phyloP scores from a whole-genome alignment of 2,329 filamentous ascomycete species.

The Nannizziopsis arthrosporioides region DNA sequence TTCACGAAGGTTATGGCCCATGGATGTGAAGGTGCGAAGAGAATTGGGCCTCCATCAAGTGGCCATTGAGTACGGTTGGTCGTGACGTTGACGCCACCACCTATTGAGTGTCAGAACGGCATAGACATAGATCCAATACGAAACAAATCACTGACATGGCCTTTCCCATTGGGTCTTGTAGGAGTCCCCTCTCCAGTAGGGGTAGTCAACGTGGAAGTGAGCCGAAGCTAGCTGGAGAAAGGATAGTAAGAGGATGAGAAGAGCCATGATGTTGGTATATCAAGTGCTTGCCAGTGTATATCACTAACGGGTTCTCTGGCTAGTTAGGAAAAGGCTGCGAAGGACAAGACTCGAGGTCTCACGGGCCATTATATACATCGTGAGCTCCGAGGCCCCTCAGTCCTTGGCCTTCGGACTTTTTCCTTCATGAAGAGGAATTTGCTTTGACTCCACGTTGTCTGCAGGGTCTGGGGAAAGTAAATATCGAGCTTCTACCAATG shows the following conservation, averaged over 20 bases:
- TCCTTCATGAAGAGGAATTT: too few relatives aligned
- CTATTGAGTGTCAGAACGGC: constrained; percentile 17
- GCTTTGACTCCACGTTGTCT: too few relatives aligned
- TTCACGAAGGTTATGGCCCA: constrained; percentile 39
- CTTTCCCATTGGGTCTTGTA: constrained; percentile 33
- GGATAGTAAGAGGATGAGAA: constrained; percentile 24
- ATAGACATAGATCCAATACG: neutral
- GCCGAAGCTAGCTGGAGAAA: constrained; percentile 15
- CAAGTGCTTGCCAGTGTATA: neutral
- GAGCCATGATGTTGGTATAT: constrained; percentile 16
- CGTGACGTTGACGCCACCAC: constrained; percentile 32
- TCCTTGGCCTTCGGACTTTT: too few relatives aligned
- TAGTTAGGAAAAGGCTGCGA: too few relatives aligned
- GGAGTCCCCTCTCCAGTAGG: constrained; percentile 33
- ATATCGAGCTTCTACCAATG: too few relatives aligned
- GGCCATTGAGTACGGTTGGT: constrained; percentile 40
- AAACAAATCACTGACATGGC: constrained; percentile 25
- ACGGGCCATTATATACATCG: too few relatives aligned
- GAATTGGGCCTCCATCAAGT: constrained; percentile 33
- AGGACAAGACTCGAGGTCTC: too few relatives aligned
- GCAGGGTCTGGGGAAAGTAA: too few relatives aligned
- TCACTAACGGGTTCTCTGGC: too few relatives aligned
- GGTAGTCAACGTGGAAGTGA: constrained; percentile 21
- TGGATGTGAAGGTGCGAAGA: constrained; percentile 32
- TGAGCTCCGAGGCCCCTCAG: too few relatives aligned